Conservation (phyloP, 2,329 filamentous ascomycete species). For the Phaeophleospora eucalypticola region DNA sequence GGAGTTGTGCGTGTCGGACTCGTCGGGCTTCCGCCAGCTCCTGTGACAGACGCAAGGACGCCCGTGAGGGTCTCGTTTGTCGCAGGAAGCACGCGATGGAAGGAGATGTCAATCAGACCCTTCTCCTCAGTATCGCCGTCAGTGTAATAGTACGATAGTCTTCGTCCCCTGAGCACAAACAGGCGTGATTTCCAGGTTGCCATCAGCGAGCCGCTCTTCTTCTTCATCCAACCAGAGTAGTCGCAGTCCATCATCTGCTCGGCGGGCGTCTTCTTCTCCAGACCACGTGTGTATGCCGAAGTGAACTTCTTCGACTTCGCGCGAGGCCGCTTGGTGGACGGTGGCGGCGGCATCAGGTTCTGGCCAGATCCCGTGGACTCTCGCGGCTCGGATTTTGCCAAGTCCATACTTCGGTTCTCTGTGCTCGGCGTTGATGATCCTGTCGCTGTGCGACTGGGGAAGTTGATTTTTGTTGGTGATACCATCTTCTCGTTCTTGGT, state of each 20-base stretch:
- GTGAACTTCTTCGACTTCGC: conserved; percentile 64
- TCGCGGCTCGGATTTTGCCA: conserved; percentile 35
- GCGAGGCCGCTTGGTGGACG: conserved; percentile 22
- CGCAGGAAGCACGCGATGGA: conserved; percentile 91
- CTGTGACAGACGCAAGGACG: conserved; percentile 85
- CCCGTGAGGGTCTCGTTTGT: conserved; percentile 88
- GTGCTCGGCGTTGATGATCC: conserved; percentile 67
- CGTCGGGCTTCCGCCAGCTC: conserved; percentile 65
- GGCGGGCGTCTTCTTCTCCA: conserved; percentile 73
- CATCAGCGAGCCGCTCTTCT: conserved; percentile 93
- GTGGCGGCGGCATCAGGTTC: conserved; percentile 29
- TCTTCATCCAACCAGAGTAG: conserved; percentile 99
- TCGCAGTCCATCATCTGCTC: conserved; percentile 85
- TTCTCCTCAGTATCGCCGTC: conserved; percentile 90
- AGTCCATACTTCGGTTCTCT: conserved; percentile 42
- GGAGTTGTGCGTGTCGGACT: conserved; percentile 43
- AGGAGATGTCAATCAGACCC: conserved; percentile 94
- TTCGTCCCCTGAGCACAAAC: conserved; percentile 89
- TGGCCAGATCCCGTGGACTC: conserved; percentile 43
- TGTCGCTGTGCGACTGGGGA: conserved; percentile 54
- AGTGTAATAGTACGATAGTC: conserved; percentile 92
- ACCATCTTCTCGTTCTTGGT: conserved; percentile 49
- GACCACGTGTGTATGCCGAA: conserved; percentile 83
- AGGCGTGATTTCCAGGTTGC: conserved; percentile 95
- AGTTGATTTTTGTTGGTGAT: conserved; percentile 27